Evolutionary conservation across 2,329 filamentous ascomycete species (phyloP), one percentile per base, ranked within the genome.

Genomic region (Clonostachys rosea): DNA sequence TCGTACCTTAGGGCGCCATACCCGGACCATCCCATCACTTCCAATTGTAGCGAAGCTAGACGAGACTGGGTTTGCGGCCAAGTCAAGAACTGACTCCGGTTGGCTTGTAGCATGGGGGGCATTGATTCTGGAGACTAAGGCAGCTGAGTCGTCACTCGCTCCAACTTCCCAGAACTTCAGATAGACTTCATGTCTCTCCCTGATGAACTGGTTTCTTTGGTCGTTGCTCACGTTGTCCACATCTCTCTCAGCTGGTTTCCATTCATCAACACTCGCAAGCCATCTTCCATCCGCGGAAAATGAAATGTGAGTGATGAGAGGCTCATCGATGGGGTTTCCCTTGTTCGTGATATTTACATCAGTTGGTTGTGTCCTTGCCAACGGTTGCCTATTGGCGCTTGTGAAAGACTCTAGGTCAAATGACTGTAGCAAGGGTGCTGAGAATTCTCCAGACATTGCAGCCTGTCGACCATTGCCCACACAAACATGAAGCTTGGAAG

Each of bases 241-340:
- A 59, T 96, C 91, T 50, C 79, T 73, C 12, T 71, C 68, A 10
- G 88, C 82, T 2, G 91, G 91, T 45, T 79, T 77, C 94, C 94
- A 99, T 59, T 91, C 88, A 61, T 99, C 94, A 2, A 95, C 80
- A 2, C 90, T 96, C 5, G 87, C 91, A 48, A 99, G 78, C 91
- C 92, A 97, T 54, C 83, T 78, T 16, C 92, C 92, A 59, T 97
- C 86, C 44, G 78, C 72, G 40, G 88, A 92, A 55, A 94, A 82
- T 40, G 84, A 79, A 44, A 97, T 71, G 47, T 87, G 80, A 7
- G 81, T 86, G 42, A 96, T 79, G 51, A 86, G 81, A 1, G 94
- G 92, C 55, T 96, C 88, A 13, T 81, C 76, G 44, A 97, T 81
- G 5, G 79, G 76, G 45, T 81, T 77, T 6, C 87, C 83, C 53